A percentile compares a stretch with the other conserved stretches of the same genome.
These are phyloP conservation scores for Crepidotus variabilis DNA, from an alignment of 768 basidiomycete species.

Conservation along the genomic window DNA sequence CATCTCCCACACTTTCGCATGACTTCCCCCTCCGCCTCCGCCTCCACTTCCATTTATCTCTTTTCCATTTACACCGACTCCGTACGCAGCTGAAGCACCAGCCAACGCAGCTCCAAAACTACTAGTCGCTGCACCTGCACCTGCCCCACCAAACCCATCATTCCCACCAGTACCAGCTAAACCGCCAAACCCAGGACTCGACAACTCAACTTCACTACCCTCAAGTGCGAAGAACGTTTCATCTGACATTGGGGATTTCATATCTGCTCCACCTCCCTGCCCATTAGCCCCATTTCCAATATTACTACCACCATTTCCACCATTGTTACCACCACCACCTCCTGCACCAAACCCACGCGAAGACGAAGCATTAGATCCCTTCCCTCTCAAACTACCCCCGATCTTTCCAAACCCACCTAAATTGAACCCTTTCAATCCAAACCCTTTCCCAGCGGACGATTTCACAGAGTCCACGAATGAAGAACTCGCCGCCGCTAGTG, in stretches of 20 bases:
- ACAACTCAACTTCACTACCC: conserved; percentile 4
- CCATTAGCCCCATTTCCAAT: conserved; percentile 2
- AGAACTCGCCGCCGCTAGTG: conserved; percentile 1
- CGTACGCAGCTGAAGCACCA: too few relatives aligned
- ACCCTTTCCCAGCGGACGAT: conserved; percentile 12
- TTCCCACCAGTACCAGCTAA: neutral
- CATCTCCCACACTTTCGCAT: neutral
- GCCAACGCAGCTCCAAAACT: too few relatives aligned
- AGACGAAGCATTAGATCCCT: neutral
- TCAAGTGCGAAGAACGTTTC: neutral
- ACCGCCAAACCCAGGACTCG: neutral
- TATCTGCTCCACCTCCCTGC: conserved; percentile 4
- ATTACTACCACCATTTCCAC: too few relatives aligned
- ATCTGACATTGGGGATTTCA: neutral
- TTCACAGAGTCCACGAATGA: conserved; percentile 7
- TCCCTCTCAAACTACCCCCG: conserved; percentile 1
- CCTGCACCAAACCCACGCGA: neutral
- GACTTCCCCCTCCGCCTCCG: neutral
- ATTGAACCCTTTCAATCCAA: neutral
- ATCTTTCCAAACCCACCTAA: conserved; percentile 2
- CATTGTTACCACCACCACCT: neutral
- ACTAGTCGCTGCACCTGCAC: too few relatives aligned
- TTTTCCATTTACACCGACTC: too few relatives aligned
- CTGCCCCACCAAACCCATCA: neutral
- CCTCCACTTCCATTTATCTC: neutral